Percentiles rank a stretch among this genome's conserved stretches.
Evolutionary conservation across 148 eudicot genomes (phyloP).

Genomic region (Suaeda aralocaspica): DNA sequence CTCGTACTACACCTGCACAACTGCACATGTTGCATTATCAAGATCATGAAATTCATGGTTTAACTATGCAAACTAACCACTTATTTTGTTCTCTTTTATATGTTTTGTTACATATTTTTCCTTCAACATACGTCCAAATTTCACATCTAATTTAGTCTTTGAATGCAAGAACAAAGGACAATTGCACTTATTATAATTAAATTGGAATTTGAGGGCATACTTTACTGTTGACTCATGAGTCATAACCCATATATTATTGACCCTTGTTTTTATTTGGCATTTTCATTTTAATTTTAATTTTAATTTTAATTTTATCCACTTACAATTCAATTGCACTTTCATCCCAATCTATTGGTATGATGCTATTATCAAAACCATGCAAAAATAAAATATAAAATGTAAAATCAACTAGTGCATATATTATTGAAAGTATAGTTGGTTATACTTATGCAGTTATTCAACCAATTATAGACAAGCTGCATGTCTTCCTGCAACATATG

Average conservation of each 20-base stretch:
- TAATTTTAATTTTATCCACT: not conserved
- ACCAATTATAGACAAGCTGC: not conserved
- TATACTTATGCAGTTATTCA: too few species aligned
- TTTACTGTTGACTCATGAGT: not conserved
- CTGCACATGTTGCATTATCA: not conserved
- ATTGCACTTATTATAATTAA: not conserved
- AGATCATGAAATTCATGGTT: not conserved
- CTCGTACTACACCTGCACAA: not conserved
- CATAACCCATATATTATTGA: not conserved
- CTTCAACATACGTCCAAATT: not conserved
- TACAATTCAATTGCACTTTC: not conserved
- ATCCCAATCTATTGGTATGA: not conserved
- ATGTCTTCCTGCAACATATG: slow-evolving; percentile 1
- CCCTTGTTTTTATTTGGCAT: not conserved
- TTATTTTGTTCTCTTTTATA: not conserved
- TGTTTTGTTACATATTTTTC: not conserved
- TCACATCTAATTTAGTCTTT: not conserved
- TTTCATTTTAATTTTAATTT: not conserved
- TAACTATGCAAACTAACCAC: not conserved
- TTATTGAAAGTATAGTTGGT: too few species aligned
- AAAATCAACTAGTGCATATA: too few species aligned
- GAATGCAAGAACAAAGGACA: not conserved
- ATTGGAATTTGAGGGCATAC: not conserved
- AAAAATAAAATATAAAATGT: not conserved
- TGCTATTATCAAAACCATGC: not conserved